Evolutionary conservation across 2,329 filamentous ascomycete genomes (phyloP).

Genomic region (Phialocephala subalpina): DNA sequence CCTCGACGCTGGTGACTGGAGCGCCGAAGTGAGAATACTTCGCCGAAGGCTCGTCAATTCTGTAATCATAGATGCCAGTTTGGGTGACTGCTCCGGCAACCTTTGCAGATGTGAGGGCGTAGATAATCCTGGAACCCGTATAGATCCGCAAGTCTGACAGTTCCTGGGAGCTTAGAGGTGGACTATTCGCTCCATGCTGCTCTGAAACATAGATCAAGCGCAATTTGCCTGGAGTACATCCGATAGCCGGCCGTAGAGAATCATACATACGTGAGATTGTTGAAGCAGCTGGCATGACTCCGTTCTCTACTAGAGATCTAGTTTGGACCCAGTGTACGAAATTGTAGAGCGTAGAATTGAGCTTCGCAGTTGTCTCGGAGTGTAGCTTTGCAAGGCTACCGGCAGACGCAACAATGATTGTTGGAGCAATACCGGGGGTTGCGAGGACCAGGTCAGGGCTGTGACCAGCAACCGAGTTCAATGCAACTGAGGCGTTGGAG

Average conservation of each 20-base stretch:
- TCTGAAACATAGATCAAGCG: conserved; percentile 85
- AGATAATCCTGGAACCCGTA: conserved; percentile 80
- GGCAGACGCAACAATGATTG: conserved; percentile 81
- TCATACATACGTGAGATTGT: conserved; percentile 69
- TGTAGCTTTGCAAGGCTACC: conserved; percentile 76
- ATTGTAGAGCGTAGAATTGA: conserved; percentile 70
- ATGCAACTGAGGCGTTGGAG: conserved; percentile 82
- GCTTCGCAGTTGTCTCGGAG: conserved; percentile 63
- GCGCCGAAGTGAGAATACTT: conserved; percentile 77
- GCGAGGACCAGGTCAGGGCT: conserved; percentile 76
- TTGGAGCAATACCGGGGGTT: conserved; percentile 78
- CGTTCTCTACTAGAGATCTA: conserved; percentile 71
- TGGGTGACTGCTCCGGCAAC: conserved; percentile 93
- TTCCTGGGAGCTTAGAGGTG: conserved; percentile 71
- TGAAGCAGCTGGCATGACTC: conserved; percentile 75
- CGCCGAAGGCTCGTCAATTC: conserved; percentile 55
- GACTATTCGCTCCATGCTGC: conserved; percentile 67
- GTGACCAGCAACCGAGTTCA: conserved; percentile 86
- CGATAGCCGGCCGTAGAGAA: conserved; percentile 64
- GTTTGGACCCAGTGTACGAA: conserved; percentile 77
- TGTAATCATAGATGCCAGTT: conserved; percentile 88
- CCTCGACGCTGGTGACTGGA: conserved; percentile 80
- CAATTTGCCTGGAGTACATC: conserved; percentile 73
- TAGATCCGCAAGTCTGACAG: conserved; percentile 85
- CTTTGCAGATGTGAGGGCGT: conserved; percentile 81